These are phyloP conservation scores for Lactuca saligna DNA, from an alignment of 129 eudicot species.

Conservation along the genomic window DNA sequence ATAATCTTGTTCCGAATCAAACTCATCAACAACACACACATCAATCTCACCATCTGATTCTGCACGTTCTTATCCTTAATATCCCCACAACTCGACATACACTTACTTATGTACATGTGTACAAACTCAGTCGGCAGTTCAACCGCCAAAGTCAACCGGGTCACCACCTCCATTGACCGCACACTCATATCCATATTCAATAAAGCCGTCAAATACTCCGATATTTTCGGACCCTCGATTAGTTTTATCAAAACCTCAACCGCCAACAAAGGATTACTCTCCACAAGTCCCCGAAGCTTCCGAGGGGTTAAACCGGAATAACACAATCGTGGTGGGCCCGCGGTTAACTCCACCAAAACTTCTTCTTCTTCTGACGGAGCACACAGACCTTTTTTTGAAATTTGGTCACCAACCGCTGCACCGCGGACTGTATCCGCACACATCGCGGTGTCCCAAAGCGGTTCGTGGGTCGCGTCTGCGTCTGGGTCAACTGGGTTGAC, in stretches of 20 bases:
- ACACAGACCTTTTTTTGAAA: slow-evolving; percentile 84
- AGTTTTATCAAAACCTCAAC: slow-evolving; percentile 86
- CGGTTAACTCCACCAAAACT: slow-evolving; percentile 64
- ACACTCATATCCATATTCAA: slow-evolving; percentile 99
- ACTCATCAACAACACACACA: slow-evolving; percentile 90
- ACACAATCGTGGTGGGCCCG: slow-evolving; percentile 81
- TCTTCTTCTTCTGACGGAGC: slow-evolving; percentile 83
- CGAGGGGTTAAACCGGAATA: slow-evolving; percentile 83
- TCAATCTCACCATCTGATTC: slow-evolving; percentile 86
- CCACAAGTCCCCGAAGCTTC: slow-evolving; percentile 88
- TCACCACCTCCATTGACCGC: slow-evolving; percentile 99
- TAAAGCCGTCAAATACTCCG: slow-evolving; percentile 81
- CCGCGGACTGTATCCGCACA: slow-evolving; percentile 95
- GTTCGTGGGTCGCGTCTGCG: slow-evolving; percentile 58
- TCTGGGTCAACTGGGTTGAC: slow-evolving; percentile 95
- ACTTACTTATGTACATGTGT: slow-evolving; percentile 89
- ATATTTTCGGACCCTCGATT: slow-evolving; percentile 75
- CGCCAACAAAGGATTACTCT: slow-evolving; percentile 89
- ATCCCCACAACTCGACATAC: slow-evolving; percentile 82
- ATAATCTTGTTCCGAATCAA: slow-evolving; percentile 86
- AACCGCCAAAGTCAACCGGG: slow-evolving; percentile 85
- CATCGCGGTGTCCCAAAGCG: slow-evolving; percentile 95
- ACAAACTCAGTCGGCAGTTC: slow-evolving; percentile 92
- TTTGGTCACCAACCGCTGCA: slow-evolving; percentile 77
- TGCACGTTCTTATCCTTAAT: slow-evolving; percentile 97